Evolutionary conservation across 1,139 yeast species (phyloP), one percentile per base, ranked within the genome.

Genomic region (Hanseniaspora uvarum): DNA sequence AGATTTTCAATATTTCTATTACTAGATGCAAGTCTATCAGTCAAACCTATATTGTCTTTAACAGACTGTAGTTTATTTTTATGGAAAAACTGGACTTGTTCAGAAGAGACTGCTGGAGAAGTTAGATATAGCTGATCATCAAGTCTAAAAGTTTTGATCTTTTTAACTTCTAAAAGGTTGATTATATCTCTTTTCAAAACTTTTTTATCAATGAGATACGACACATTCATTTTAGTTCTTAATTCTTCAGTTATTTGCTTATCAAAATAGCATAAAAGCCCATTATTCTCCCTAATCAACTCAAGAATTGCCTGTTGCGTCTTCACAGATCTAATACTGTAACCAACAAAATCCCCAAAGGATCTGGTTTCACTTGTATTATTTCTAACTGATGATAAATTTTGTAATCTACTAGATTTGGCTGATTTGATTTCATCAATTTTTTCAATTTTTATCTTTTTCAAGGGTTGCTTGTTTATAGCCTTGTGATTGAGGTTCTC

Each of bases 301-400:
- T 62, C 62, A 11, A 66, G 51, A 3, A 67, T 59, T 2, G 68
- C 68, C 26, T 62, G 60, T 52, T 67, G 70, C 26, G 69, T 58
- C 56, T 62, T 62, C 4, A 67, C 53, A 2, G 69, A 65, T 51
- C 65, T 60, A 26, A 65, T 56, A 14, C 69, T 66, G 21, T 57
- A 58, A 0, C 65, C 70, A 10, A 66, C 61, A 48, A 65, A 66
- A 1, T 68, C 70, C 26, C 61, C 65, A 39, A 64, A 58, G 31
- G 58, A 57, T 14, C 65, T 43, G 19, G 16, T 30, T n/a, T 53
- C 39, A 10, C 12, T 8, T 11, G 31, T n/a, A 10, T 7, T 18
- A 10, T 34, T 33, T 2, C 28, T 30, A 6, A 38, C 48, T 5
- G 53, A 23, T 18, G 19, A 18, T 16, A 50, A 18, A 16, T 37